Percentiles rank a stretch among this genome's conserved stretches.
These are phyloP conservation scores for Trichomonas gallinae DNA, from an alignment of 208 protist species.

Conservation along the genomic window DNA sequence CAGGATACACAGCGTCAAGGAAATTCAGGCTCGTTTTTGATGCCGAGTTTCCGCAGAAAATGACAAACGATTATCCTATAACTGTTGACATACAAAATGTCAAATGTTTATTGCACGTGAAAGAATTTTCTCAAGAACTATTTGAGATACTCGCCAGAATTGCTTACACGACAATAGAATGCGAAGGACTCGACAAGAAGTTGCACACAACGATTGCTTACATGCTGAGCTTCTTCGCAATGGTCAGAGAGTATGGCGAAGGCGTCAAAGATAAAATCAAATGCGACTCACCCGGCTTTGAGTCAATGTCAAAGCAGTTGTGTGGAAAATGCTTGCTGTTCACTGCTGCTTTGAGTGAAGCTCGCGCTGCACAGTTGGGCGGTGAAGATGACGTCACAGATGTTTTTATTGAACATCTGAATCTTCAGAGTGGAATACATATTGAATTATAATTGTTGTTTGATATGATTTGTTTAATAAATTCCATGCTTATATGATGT, in stretches of 20 bases:
- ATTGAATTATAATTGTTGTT: not conserved
- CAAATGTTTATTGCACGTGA: not conserved
- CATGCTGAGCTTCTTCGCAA: not conserved
- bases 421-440: not conserved
- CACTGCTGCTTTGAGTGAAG: not conserved
- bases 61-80: not conserved
- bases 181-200: not conserved
- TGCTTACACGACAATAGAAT: not conserved
- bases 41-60: not conserved
- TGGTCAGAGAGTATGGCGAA: not conserved
- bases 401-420: not conserved
- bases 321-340: not conserved
- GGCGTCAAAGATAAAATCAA: not conserved
- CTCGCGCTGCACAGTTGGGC: not conserved
- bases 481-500: too few species aligned
- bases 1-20: not conserved
- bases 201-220: not conserved
- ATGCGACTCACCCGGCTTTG: not conserved
- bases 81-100: not conserved
- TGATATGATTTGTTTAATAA: too few species aligned
- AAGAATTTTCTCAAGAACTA: not conserved
- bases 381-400: not conserved
- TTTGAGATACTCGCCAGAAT: not conserved
- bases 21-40: not conserved
- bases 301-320: not conserved